Base-by-base conservation (phyloP, 164 flowering plant species). In the Tinospora cordifolia region DNA sequence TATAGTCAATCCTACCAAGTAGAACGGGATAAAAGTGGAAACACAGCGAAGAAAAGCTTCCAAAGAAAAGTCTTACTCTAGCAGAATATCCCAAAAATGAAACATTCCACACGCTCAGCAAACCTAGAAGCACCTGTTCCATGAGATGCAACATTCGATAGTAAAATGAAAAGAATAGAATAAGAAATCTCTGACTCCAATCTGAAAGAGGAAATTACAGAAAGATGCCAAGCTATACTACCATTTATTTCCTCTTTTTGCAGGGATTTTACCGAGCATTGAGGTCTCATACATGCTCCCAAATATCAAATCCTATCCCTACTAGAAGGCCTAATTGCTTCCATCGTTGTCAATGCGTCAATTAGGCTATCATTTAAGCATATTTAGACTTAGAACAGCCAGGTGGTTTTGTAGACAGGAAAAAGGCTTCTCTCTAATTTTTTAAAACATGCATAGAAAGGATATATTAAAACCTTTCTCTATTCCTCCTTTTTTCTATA, bases 41-140 rank as follows among this genome's bases (percentile, higher is more conserved):
- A 65, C 46, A 59, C 2, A 69, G 64, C 57, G 68, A 38, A 47
- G 62, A 41, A 4, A 34, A 21, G 62, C 68, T 41, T 49, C 15
- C 38, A 19, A 36, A 72, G 30, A 70, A 44, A 60, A 62, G 58
- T 82, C 94, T 87, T 75, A 92, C 99, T 77, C 99, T 88, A 57
- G 99, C 93, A 65, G 99, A 91, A 82, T 88, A 86, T 59, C 96
- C 97, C 67, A 89, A 86, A 81, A 94, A 92, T 22, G 99, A 83
- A 67, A 88, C 97, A 83, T 94, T 94, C 97, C 99, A 94, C 49
- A 92, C 79, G 44, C 99, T 92, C 84, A 92, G 78, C 80, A 94
- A 81, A 68, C 97, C 99, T 40, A 92, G 72, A 63, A 94, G 90
- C 66, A 94, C 97, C 99, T 94, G 90, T 62, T 60, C 63, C 22